Percentiles rank a stretch among this genome's conserved stretches.
phyloP scores from a whole-genome alignment of 331 rosid genomes.

The Phaseolus coccineus region DNA sequence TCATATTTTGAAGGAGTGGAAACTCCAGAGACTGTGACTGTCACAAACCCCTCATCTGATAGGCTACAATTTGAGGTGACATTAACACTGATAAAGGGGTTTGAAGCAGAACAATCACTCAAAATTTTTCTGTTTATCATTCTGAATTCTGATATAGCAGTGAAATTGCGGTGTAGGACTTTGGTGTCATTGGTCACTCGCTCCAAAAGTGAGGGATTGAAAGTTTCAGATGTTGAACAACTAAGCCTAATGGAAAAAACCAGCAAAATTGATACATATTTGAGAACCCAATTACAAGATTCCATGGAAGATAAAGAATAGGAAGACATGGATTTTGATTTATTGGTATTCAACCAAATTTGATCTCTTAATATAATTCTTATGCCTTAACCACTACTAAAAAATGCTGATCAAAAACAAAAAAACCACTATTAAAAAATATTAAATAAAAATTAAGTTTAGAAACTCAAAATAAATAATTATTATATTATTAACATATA shows the following conservation, averaged over 20 bases:
- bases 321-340: no score
- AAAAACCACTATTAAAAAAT: no score
- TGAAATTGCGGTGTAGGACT: conserved; percentile 55
- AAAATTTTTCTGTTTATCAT: conserved; percentile 57
- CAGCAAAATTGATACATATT: conserved; percentile 20
- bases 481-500: no score
- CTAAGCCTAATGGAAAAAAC: conserved; percentile 11
- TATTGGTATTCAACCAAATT: no score
- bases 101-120: conserved; percentile 45
- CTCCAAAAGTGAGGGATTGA: conserved; percentile 45
- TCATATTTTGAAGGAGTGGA: conserved; percentile 49
- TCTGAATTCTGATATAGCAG: conserved; percentile 73
- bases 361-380: no score
- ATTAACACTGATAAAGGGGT: conserved; percentile 46
- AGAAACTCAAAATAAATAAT: no score
- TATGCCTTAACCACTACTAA: no score
- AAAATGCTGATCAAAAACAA: no score
- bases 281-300: conserved; percentile 30
- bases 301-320: conserved; percentile 29
- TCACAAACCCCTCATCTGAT: conserved; percentile 53
- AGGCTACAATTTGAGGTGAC: conserved; percentile 48
- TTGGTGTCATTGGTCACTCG: conserved; percentile 47
- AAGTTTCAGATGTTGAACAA: conserved; percentile 35
- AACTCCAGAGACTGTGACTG: conserved; percentile 66
- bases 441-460: no score